These are phyloP conservation scores for Holtermanniella nyarrowii DNA, from an alignment of 768 basidiomycete species.

Conservation along the genomic window DNA sequence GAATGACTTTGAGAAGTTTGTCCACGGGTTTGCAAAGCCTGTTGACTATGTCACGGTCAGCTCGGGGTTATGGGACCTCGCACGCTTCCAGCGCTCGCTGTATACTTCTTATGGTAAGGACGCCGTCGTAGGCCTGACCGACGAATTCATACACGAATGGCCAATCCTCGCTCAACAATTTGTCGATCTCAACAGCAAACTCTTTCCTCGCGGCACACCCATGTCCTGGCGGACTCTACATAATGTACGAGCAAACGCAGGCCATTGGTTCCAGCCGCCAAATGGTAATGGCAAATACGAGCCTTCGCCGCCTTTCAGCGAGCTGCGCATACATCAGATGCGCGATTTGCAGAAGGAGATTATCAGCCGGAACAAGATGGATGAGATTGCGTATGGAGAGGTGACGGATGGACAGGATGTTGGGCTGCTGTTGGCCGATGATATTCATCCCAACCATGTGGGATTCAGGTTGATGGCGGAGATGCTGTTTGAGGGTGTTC, in stretches of 20 bases:
- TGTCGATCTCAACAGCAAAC: background rate
- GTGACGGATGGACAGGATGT: background rate
- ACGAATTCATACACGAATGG: background rate
- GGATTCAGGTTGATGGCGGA: background rate
- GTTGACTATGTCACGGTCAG: background rate
- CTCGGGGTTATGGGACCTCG: background rate
- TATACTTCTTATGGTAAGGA: background rate
- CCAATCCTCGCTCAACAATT: background rate
- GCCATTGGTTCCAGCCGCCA: background rate
- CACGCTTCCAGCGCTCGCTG: background rate
- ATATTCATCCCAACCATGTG: background rate
- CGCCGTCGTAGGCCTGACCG: background rate
- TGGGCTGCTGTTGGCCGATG: background rate
- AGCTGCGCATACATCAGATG: background rate
- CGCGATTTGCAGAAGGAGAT: background rate
- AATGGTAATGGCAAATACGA: background rate
- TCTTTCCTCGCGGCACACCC: background rate
- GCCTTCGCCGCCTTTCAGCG: background rate
- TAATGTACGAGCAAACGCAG: background rate
- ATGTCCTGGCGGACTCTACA: background rate
- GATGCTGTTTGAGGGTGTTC: background rate
- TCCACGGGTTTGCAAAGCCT: background rate
- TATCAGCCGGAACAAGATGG: background rate
- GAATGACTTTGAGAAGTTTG: background rate
- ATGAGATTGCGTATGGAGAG: background rate